Evolutionary conservation across 1,284 basidiomycete species (phyloP).

Genomic region (Ganoderma lingzhi): DNA sequence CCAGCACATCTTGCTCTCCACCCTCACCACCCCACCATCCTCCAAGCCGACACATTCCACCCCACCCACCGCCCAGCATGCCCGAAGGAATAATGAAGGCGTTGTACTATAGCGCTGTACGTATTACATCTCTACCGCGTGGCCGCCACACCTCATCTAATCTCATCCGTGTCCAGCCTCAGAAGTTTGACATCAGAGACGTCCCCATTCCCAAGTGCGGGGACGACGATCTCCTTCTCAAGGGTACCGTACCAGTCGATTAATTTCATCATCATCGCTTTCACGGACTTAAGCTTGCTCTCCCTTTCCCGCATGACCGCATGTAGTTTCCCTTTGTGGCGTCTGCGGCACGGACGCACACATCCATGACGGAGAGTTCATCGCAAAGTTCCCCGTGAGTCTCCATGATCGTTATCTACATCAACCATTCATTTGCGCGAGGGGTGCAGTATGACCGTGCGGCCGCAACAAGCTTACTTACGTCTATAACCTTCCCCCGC

Average conservation of each 20-base stretch:
- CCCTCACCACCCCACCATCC: slow-evolving; percentile 20
- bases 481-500: slow-evolving; percentile 13
- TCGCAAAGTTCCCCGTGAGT: slow-evolving; percentile 59
- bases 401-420: slow-evolving; percentile 23
- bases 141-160: slow-evolving; percentile 13
- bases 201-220: slow-evolving; percentile 55
- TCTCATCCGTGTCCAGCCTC: slow-evolving; percentile 37
- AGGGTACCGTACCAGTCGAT: slow-evolving; percentile 45
- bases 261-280: not conserved
- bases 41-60: slow-evolving; percentile 5
- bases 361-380: slow-evolving; percentile 70
- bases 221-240: slow-evolving; percentile 62
- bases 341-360: slow-evolving; percentile 58
- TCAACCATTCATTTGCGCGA: slow-evolving; percentile 8
- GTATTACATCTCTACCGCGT: slow-evolving; percentile 21
- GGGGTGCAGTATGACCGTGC: not conserved
- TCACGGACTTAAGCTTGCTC: not conserved
- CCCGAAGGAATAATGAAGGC: slow-evolving; percentile 54
- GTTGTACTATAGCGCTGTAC: slow-evolving; percentile 48
- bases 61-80: slow-evolving; percentile 40
- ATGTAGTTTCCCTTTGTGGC: slow-evolving; percentile 41
- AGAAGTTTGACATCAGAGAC: slow-evolving; percentile 45
- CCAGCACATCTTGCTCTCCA: slow-evolving; percentile 13
- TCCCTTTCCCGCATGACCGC: slow-evolving; percentile 11
- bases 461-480: slow-evolving; percentile 18